A percentile compares a stretch with the other conserved stretches of the same genome.
phyloP scores from a whole-genome alignment of 116 monocot genomes.

The Cymodocea nodosa region DNA sequence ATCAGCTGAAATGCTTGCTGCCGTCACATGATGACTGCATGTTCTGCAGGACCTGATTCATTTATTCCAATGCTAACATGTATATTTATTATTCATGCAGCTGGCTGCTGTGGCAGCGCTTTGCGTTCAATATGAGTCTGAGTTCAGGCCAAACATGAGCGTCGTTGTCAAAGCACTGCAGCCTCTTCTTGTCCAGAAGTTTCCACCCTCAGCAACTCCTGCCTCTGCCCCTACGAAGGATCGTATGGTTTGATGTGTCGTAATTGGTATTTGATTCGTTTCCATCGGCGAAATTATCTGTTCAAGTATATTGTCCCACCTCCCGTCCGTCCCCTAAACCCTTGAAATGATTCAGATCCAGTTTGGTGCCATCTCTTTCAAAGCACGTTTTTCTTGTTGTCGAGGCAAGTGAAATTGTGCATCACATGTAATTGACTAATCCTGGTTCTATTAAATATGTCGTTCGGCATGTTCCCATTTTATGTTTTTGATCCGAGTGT shows the following conservation, averaged over 20 bases:
- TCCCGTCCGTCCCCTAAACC: not conserved
- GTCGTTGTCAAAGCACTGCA: conserved; percentile 50
- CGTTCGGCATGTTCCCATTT: too few species aligned
- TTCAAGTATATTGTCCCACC: not conserved
- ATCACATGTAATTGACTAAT: not conserved
- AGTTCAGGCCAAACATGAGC: conserved; percentile 51
- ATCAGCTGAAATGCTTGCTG: too few species aligned
- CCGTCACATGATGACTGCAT: too few species aligned
- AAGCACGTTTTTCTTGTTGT: not conserved
- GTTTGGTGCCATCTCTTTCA: not conserved
- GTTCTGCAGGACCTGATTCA: not conserved
- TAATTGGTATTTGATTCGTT: not conserved
- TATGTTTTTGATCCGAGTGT: too few species aligned
- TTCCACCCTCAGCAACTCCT: conserved; percentile 10
- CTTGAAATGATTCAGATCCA: not conserved
- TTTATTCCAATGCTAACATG: not conserved
- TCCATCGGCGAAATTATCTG: not conserved
- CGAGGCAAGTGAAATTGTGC: not conserved
- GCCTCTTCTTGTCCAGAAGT: conserved; percentile 57
- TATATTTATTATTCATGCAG: conserved; percentile 12
- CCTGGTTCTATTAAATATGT: too few species aligned
- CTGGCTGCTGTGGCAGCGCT: conserved; percentile 50
- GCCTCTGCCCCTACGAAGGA: not conserved
- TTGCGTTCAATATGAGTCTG: conserved; percentile 40
- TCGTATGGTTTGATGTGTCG: not conserved